Conservation (phyloP, 495 filamentous ascomycete genomes). For the Xylaria scruposa region DNA sequence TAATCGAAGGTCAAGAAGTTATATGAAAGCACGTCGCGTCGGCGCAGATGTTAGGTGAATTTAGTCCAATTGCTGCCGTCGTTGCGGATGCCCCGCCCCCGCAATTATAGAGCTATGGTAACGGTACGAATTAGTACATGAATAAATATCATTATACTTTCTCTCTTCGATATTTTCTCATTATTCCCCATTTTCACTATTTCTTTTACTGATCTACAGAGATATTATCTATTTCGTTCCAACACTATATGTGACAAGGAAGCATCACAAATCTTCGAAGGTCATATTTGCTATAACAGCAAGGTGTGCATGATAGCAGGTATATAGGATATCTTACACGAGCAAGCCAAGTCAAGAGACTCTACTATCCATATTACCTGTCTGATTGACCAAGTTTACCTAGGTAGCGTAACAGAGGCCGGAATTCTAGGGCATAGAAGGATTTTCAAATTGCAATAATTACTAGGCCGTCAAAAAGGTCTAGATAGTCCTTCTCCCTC, state of each 20-base stretch:
- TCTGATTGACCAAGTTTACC: no score
- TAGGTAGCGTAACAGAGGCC: no score
- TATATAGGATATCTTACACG: no score
- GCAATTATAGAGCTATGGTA: background rate
- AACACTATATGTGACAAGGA: background rate
- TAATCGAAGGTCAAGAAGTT: background rate
- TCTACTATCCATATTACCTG: no score
- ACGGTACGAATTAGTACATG: background rate
- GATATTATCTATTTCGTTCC: background rate
- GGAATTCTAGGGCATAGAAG: no score
- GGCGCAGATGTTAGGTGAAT: background rate
- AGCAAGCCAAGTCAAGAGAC: no score
- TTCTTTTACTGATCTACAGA: background rate
- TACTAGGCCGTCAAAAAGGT: no score
- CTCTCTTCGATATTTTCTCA: background rate
- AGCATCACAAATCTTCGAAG: no score
- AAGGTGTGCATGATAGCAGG: no score
- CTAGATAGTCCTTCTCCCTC: no score
- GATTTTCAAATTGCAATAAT: no score
- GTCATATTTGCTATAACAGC: no score
- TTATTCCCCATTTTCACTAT: background rate
- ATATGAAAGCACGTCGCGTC: slow-evolving; percentile 5
- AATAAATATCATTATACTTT: background rate
- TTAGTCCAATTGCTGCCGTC: background rate
- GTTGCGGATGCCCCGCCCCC: background rate